Conservation (phyloP, 768 basidiomycete species). For the Hirschioporus abietinus region DNA sequence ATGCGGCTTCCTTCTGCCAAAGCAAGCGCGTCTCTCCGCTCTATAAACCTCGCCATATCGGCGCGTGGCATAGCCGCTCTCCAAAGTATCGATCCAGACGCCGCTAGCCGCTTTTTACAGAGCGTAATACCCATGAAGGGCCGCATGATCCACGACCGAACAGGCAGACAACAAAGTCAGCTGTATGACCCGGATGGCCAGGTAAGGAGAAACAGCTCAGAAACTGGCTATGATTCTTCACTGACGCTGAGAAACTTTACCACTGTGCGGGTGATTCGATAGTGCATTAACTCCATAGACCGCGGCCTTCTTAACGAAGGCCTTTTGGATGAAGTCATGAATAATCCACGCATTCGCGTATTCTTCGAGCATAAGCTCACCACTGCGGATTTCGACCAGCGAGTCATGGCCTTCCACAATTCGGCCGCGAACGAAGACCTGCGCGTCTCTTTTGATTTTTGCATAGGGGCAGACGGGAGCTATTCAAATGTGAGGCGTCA, state of each 20-base stretch:
- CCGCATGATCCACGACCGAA: slow-evolving; percentile 84
- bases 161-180: slow-evolving; percentile 76
- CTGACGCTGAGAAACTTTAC: slow-evolving; percentile 22
- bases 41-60: slow-evolving; percentile 95
- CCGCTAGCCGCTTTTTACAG: slow-evolving; percentile 65
- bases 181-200: slow-evolving; percentile 84
- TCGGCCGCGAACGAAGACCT: slow-evolving; percentile 35
- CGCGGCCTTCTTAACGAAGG: slow-evolving; percentile 82
- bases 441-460: slow-evolving; percentile 63
- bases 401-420: slow-evolving; percentile 43
- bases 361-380: slow-evolving; percentile 81
- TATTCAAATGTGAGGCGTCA: slow-evolving; percentile 88
- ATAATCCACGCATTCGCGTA: slow-evolving; percentile 54
- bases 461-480: slow-evolving; percentile 91
- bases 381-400: slow-evolving; percentile 68
- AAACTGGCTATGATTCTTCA: neutral
- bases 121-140: slow-evolving; percentile 91
- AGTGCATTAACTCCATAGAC: slow-evolving; percentile 95
- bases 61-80: slow-evolving; percentile 89
- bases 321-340: slow-evolving; percentile 72
- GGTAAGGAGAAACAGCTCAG: slow-evolving; percentile 37
- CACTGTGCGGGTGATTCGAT: slow-evolving; percentile 17
- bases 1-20: slow-evolving; percentile 68
- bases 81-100: slow-evolving; percentile 66
- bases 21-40: slow-evolving; percentile 65